Percentiles rank a stretch among this genome's conserved stretches.
Conservation (phyloP, 768 basidiomycete genomes). For the Hydnomerulius pinastri region DNA sequence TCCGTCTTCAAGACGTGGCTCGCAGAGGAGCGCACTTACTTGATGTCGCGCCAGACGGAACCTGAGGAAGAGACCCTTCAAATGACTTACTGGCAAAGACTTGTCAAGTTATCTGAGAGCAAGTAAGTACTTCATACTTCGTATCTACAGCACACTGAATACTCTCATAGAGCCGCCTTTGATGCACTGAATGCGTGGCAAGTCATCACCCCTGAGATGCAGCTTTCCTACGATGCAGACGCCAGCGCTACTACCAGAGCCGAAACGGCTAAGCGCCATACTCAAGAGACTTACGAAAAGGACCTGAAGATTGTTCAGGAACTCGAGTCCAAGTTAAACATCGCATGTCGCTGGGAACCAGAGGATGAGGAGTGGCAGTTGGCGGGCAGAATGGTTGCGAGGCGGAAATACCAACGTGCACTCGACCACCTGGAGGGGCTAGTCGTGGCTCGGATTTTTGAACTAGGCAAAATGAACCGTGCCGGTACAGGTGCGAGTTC, state of each 20-base stretch:
- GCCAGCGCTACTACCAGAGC: background rate
- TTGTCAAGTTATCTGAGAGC: background rate
- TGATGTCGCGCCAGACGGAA: background rate
- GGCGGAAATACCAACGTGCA: slow-evolving; percentile 6
- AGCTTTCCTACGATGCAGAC: background rate
- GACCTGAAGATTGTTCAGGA: slow-evolving; percentile 13
- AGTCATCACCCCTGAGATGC: too few relatives aligned
- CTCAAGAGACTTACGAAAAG: slow-evolving; percentile 6
- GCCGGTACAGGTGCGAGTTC: slow-evolving; percentile 18
- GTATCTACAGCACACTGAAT: background rate
- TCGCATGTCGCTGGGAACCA: slow-evolving; percentile 11
- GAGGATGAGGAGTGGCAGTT: slow-evolving; percentile 12
- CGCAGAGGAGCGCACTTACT: slow-evolving; percentile 7
- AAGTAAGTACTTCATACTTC: slow-evolving; percentile 6
- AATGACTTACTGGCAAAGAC: slow-evolving; percentile 18
- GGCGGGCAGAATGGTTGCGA: background rate
- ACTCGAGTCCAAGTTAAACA: slow-evolving; percentile 23
- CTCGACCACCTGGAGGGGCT: slow-evolving; percentile 17
- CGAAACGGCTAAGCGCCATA: slow-evolving; percentile 5
- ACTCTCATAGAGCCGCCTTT: background rate
- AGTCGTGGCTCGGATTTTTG: slow-evolving; percentile 16
- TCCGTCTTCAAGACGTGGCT: slow-evolving; percentile 6
- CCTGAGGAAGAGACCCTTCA: slow-evolving; percentile 5
- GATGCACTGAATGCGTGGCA: background rate
- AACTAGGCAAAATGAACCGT: slow-evolving; percentile 22